phyloP scores from a whole-genome alignment of 768 basidiomycete species.

The Calocybe cyanea region DNA sequence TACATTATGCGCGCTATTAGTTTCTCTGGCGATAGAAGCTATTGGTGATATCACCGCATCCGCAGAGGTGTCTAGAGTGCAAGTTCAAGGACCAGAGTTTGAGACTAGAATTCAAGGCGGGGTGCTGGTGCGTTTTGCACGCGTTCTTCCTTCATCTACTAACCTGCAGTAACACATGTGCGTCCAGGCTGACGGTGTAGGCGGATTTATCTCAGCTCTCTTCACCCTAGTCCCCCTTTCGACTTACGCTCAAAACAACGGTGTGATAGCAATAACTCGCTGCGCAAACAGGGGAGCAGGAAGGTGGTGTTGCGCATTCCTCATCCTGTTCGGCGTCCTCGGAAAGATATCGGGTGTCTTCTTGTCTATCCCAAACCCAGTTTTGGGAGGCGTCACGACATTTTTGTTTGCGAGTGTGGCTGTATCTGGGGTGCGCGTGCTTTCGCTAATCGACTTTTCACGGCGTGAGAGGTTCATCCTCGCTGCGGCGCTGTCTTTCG shows the following conservation, averaged over 20 bases:
- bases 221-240: constrained; percentile 82
- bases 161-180: constrained; percentile 38
- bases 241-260: constrained; percentile 70
- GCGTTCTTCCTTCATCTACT: constrained; percentile 33
- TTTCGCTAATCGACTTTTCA: constrained; percentile 55
- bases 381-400: constrained; percentile 82
- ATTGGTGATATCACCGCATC: constrained; percentile 84
- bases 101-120: constrained; percentile 84
- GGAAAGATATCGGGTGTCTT: constrained; percentile 84
- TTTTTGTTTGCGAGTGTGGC: constrained; percentile 80
- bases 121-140: constrained; percentile 45
- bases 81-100: constrained; percentile 71
- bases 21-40: constrained; percentile 77
- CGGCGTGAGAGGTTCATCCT: constrained; percentile 69
- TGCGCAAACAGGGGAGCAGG: constrained; percentile 81
- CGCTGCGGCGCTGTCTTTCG: constrained; percentile 64
- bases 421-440: constrained; percentile 66
- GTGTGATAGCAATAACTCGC: constrained; percentile 79
- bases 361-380: constrained; percentile 79
- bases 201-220: constrained; percentile 74
- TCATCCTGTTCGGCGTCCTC: constrained; percentile 75
- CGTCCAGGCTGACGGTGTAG: constrained; percentile 67
- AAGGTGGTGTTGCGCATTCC: constrained; percentile 74
- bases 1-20: constrained; percentile 23
- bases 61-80: constrained; percentile 75